A percentile compares a stretch with the other conserved stretches of the same genome.
Conservation (phyloP, 495 filamentous ascomycete genomes). For the Glutinoglossum americanum region DNA sequence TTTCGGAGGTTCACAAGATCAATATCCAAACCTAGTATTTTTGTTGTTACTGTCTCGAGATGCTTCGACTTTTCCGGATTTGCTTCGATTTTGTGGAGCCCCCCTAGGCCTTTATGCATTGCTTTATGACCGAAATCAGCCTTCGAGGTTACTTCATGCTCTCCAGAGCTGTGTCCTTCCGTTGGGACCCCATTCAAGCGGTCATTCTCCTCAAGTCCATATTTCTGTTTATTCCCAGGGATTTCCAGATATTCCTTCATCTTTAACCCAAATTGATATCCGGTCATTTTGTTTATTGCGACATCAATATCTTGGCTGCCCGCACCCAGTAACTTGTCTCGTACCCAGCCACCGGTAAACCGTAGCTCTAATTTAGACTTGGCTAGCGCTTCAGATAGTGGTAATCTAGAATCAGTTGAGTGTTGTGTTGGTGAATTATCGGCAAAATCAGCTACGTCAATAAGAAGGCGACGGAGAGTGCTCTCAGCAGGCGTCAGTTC, state of each 20-base stretch:
- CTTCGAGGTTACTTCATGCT: constrained; percentile 5
- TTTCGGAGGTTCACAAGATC: constrained; percentile 89
- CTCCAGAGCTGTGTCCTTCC: constrained; percentile 3
- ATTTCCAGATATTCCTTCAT: constrained; percentile 28
- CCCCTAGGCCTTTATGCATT: constrained; percentile 14
- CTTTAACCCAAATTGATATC: constrained; percentile 52
- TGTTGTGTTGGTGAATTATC: constrained; percentile 14
- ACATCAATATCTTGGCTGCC: constrained; percentile 84
- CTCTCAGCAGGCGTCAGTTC: constrained; percentile 43
- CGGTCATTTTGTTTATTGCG: constrained; percentile 88
- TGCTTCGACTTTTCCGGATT: constrained; percentile 98
- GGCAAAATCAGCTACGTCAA: constrained; percentile 53
- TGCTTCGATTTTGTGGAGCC: constrained; percentile 27
- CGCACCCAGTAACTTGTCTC: constrained; percentile 76
- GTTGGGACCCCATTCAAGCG: constrained; percentile 6
- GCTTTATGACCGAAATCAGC: neutral
- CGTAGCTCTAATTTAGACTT: constrained; percentile 33
- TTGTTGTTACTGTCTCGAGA: constrained; percentile 76
- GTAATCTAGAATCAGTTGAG: constrained; percentile 4
- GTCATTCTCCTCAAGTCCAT: constrained; percentile 13
- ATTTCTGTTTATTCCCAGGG: constrained; percentile 19
- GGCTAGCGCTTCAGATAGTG: constrained; percentile 21
- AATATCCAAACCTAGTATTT: constrained; percentile 68
- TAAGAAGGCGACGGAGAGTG: constrained; percentile 44
- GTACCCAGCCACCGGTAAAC: constrained; percentile 96